Evolutionary conservation across 1,284 basidiomycete genomes (phyloP), one percentile per base, ranked within the genome.

Genomic region (Cryptococcus amylolentus): DNA sequence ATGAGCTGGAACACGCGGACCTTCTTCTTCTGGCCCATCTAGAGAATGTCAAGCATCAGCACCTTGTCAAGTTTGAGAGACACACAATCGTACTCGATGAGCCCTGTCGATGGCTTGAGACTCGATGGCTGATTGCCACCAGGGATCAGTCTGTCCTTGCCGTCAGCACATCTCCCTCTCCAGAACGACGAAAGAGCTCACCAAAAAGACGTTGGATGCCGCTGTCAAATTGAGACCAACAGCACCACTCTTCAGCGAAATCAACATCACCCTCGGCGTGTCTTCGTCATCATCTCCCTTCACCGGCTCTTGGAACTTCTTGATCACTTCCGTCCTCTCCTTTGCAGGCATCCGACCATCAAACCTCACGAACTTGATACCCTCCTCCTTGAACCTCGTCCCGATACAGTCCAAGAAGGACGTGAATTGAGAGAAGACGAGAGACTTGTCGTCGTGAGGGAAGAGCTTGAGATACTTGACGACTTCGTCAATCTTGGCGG

Each of bases 1-100:
- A 93, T 90, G 51, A 93, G 79, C 68, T 92, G 90, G 69, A 90
- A 93, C 14, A 93, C 89, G 56, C 88, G 85, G 38, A 93, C 89
- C 0, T 83, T 80, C 69, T 86, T 88, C 62, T 78, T 88, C 73
- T 91, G 89, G 10, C 89, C 90, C 63, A 91, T 90, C 53, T 74
- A 48, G 1, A 37, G 38, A n/a, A 14, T 10, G 43, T 55, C 20
- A 52, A 45, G 13, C n/a, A 35, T 44, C 7, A 55, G 42, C 44
- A 38, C 31, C 18, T 10, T 23, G 16, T 9, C 46, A 43, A n/a
- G 45, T 43, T 5, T 8, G 6, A 16, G 18, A 12, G 20, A 16
- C 23, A 42, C 41, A 42, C 9, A 7, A 14, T 55, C 57, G 73
- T 50, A 72, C 82, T 78, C 84, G 78, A 64, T 87, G 86, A 54